Conservation (phyloP, 75 land plant genomes). For the Isoetes taiwanensis region DNA sequence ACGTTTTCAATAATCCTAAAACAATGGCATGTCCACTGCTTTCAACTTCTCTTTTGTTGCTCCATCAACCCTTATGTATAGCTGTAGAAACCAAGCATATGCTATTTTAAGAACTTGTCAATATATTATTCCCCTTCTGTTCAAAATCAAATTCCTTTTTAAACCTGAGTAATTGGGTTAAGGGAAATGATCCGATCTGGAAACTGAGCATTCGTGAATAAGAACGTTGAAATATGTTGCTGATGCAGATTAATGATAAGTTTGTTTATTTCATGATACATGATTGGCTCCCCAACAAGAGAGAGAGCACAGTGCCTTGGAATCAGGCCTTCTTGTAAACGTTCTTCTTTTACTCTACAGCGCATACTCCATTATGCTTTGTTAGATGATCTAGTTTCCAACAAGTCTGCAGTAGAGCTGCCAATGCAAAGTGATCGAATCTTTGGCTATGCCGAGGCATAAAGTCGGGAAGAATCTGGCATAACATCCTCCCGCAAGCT, state of each 20-base stretch:
- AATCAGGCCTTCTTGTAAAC: constrained; percentile 59
- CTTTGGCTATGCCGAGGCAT: no score
- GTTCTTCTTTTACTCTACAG: constrained; percentile 73
- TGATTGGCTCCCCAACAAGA: constrained; percentile 94
- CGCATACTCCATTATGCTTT: no score
- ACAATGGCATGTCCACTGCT: constrained; percentile 89
- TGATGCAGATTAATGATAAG: constrained; percentile 75
- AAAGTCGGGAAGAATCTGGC: no score
- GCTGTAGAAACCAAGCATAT: constrained; percentile 39
- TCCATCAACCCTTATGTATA: constrained; percentile 95
- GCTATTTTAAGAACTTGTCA: constrained; percentile 1
- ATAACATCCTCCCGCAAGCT: no score
- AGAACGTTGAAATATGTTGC: constrained; percentile 75
- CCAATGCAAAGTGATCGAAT: no score
- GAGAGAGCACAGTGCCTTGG: constrained; percentile 96
- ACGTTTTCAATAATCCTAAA: constrained; percentile 91
- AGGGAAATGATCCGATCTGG: constrained; percentile 63
- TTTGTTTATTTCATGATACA: constrained; percentile 88
- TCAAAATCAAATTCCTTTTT: no score
- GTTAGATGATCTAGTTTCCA: no score
- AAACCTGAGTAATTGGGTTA: constrained; percentile 79
- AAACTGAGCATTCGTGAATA: constrained; percentile 98
- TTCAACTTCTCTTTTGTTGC: constrained; percentile 91
- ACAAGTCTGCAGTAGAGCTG: no score
- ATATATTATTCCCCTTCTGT: no score